Base-by-base conservation (phyloP, 2,329 filamentous ascomycete genomes). In the Penicillium vulpinum region DNA sequence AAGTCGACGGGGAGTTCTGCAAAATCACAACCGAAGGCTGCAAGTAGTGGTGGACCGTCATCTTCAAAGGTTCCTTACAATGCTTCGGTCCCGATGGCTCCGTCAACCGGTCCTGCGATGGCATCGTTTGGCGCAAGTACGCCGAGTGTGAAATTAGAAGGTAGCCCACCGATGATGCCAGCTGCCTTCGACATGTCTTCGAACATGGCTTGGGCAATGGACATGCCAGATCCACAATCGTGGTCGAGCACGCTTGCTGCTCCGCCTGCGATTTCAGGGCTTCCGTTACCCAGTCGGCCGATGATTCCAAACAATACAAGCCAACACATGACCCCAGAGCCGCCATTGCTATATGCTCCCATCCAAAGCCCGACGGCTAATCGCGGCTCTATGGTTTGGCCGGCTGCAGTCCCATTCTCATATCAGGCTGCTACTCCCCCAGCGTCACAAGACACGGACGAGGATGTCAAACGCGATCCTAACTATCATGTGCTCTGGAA, bases 1-100 rank as follows among this genome's bases (percentile, higher is more conserved):
- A 70, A 75, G 45, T 67, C 71, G 40, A 74, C 76, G 51, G 70
- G 48, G 7, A 60, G 22, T 9, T 16, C 61, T 16, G 38, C 60
- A 13, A 62, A 62, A 53, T 31, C 58, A 56, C 51, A 51, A 35
- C 29, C 43, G 22, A 26, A 48, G 26, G 26, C 54, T 10, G 54
- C 62, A 28, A 57, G 38, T 22, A 59, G 57, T 24, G 52, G 55
- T 28, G 44, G 31, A 11, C 58, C 55, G 18, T 54, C 57, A 26
- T 49, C 61, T n/a, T 55, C 60, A 13, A 53, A 47, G 26, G 36
- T 55, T 22, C 44, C 56, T 10, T 40, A 46, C 10, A 53, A 58
- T 45, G 28, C 51, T 11, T 50, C 61, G 11, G 49, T 29, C 29
- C 38, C 54, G 18, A 31, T 45, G 29, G 43, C 57, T 40, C 44